A percentile compares a stretch with the other conserved stretches of the same genome.
Conservation (phyloP, 306 rosid species). For the Sesbania bispinosa region DNA sequence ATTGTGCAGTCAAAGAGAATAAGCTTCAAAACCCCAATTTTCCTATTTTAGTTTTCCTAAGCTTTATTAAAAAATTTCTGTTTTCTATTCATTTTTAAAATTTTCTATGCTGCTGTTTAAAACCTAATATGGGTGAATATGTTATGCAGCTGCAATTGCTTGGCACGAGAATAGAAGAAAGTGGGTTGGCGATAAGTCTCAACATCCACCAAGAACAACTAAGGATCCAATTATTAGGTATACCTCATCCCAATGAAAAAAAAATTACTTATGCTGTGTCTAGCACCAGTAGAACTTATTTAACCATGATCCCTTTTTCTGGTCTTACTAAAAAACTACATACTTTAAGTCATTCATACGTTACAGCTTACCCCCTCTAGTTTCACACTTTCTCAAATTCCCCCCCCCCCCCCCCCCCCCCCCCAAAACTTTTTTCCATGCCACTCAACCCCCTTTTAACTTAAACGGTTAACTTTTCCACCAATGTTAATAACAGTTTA, state of each 20-base stretch:
- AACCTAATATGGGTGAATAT: slow-evolving; percentile 27
- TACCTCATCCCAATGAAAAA: not conserved
- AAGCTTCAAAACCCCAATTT: slow-evolving; percentile 6
- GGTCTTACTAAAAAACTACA: not conserved
- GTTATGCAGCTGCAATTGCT: slow-evolving; percentile 58
- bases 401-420: not conserved
- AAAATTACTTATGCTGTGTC: not conserved
- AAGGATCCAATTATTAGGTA: slow-evolving; percentile 90
- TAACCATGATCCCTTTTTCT: not conserved
- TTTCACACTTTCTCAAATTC: not conserved
- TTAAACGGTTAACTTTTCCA: not conserved
- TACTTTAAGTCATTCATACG: not conserved
- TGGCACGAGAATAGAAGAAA: slow-evolving; percentile 89
- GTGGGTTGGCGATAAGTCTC: slow-evolving; percentile 78
- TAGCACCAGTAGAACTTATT: not conserved
- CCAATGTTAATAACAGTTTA: too few species aligned
- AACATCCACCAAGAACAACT: slow-evolving; percentile 45
- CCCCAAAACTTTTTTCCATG: not conserved
- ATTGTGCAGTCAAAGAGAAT: not conserved
- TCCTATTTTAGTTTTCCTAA: not conserved
- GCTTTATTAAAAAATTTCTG: not conserved
- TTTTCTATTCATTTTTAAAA: not conserved
- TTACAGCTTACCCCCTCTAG: not conserved
- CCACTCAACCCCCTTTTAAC: not conserved
- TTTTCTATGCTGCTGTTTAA: not conserved